Percentiles rank a stretch among this genome's conserved stretches.
These are phyloP conservation scores for Colletotrichum paranaense DNA, from an alignment of 2,329 filamentous ascomycete species.

Conservation along the genomic window DNA sequence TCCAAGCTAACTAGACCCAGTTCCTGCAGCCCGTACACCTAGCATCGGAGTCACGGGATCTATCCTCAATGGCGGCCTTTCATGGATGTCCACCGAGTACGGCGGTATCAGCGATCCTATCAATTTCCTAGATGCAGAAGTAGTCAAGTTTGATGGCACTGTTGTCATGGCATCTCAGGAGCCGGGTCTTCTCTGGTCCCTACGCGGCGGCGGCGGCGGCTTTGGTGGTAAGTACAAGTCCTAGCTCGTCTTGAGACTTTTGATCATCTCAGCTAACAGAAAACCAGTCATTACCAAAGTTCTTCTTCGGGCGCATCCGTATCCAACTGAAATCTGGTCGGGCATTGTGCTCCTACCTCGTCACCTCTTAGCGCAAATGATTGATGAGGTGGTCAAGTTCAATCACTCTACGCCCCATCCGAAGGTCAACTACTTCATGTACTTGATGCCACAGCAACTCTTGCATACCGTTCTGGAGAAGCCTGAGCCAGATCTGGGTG, in stretches of 20 bases:
- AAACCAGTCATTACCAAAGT: slow-evolving; percentile 12
- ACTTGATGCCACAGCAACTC: slow-evolving; percentile 12
- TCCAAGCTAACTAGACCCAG: neutral
- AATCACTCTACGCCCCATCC: slow-evolving; percentile 15
- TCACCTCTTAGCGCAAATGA: neutral
- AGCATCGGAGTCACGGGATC: slow-evolving; percentile 15
- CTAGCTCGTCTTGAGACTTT: neutral
- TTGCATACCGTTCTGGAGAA: slow-evolving; percentile 8
- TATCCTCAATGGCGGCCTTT: slow-evolving; percentile 15
- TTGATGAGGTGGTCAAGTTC: slow-evolving; percentile 7
- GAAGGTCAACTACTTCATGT: slow-evolving; percentile 25
- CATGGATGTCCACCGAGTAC: slow-evolving; percentile 18
- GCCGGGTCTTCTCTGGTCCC: slow-evolving; percentile 21
- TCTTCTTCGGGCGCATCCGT: slow-evolving; percentile 13
- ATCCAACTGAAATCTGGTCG: slow-evolving; percentile 25
- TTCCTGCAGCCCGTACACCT: slow-evolving; percentile 13
- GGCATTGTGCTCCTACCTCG: slow-evolving; percentile 15
- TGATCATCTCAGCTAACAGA: neutral
- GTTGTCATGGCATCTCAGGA: slow-evolving; percentile 22
- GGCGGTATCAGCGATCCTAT: slow-evolving; percentile 22
- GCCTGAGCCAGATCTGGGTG: neutral
- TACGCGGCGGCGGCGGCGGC: slow-evolving; percentile 18
- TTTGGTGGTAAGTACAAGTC: slow-evolving; percentile 2
- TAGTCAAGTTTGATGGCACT: slow-evolving; percentile 22
- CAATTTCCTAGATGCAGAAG: slow-evolving; percentile 23